Conservation (phyloP, 495 filamentous ascomycete species). For the Aspergillus asperescens region DNA sequence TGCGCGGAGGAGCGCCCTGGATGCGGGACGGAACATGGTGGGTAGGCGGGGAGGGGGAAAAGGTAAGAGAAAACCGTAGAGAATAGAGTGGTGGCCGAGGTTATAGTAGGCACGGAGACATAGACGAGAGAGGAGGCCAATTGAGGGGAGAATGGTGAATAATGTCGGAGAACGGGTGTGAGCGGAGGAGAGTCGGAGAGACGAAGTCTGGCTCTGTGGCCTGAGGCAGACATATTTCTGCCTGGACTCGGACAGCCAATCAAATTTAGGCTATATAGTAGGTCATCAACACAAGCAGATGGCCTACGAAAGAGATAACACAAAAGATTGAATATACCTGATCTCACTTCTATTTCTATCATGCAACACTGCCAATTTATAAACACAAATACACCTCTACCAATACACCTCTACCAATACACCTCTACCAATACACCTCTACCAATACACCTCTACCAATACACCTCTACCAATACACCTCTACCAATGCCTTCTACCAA, state of each 20-base stretch:
- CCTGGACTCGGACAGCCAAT: background rate
- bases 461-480: background rate
- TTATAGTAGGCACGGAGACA: background rate
- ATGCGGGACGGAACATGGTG: conserved; percentile 58
- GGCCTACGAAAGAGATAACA: background rate
- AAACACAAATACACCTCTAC: background rate
- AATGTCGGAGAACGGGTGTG: background rate
- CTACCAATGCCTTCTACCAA: background rate
- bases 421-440: background rate
- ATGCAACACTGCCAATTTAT: background rate
- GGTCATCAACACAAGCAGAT: background rate
- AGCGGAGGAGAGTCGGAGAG: background rate
- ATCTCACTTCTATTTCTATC: background rate
- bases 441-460: background rate
- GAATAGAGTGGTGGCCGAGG: conserved; percentile 1
- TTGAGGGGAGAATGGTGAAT: background rate
- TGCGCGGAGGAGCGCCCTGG: conserved; percentile 51
- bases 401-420: background rate
- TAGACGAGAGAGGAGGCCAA: background rate
- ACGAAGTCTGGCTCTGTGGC: background rate
- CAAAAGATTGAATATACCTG: background rate
- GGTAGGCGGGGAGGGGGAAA: conserved; percentile 12
- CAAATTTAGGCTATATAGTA: background rate
- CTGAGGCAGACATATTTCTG: background rate
- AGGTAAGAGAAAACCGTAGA: conserved; percentile 15